phyloP scores from a whole-genome alignment of 2,329 filamentous ascomycete species.

The Fusarium sp. region DNA sequence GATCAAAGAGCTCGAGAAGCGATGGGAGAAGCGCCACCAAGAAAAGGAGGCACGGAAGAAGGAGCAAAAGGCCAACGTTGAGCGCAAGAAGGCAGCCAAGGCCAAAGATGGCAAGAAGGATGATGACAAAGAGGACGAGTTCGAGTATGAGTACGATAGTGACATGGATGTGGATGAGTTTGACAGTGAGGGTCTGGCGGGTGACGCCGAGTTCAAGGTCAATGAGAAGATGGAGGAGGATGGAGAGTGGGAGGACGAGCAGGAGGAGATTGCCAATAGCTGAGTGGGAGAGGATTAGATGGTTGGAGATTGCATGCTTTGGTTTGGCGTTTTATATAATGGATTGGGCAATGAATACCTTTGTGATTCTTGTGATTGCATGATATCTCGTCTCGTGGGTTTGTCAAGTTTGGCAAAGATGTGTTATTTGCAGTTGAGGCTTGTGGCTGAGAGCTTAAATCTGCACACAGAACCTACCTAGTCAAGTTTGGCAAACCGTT shows the following conservation, averaged over 20 bases:
- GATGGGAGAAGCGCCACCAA: conserved; percentile 79
- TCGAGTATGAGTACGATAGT: conserved; percentile 56
- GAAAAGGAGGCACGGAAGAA: conserved; percentile 85
- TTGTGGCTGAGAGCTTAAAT: too few relatives aligned
- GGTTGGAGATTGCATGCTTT: conserved; percentile 25
- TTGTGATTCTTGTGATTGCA: conserved; percentile 20
- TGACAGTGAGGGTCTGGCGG: conserved; percentile 61
- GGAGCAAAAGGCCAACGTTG: conserved; percentile 89
- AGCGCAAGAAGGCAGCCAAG: conserved; percentile 74
- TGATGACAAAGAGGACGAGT: conserved; percentile 51
- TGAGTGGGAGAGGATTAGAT: conserved; percentile 14
- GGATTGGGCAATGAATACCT: conserved; percentile 39
- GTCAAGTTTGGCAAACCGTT: not conserved
- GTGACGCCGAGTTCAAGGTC: conserved; percentile 59
- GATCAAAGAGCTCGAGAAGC: conserved; percentile 78
- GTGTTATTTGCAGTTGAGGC: too few relatives aligned
- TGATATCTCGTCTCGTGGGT: too few relatives aligned
- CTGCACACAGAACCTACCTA: too few relatives aligned
- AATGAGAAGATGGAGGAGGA: conserved; percentile 61
- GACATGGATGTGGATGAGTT: conserved; percentile 59
- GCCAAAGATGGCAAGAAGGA: conserved; percentile 52
- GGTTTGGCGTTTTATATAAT: conserved; percentile 39
- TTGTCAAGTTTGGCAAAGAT: not conserved
- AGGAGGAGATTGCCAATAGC: conserved; percentile 51
- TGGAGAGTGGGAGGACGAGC: conserved; percentile 63